phyloP scores from a whole-genome alignment of 768 basidiomycete genomes.

The Erythrobasidium yunnanense region DNA sequence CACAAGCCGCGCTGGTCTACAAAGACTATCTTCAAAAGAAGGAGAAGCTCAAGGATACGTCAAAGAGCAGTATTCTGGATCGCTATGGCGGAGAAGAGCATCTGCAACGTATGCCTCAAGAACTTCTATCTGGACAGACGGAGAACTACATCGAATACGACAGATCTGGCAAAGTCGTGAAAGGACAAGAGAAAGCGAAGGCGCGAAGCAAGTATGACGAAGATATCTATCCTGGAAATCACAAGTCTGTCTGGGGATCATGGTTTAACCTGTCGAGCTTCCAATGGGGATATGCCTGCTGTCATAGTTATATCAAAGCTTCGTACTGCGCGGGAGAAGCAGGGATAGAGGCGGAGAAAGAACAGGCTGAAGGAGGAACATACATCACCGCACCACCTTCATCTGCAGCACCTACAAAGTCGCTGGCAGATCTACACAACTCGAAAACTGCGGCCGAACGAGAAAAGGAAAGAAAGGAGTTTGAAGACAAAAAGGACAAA shows the following conservation, averaged over 20 bases:
- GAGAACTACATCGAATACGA: slow-evolving; percentile 98
- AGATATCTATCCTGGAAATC: slow-evolving; percentile 87
- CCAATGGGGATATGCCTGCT: slow-evolving; percentile 88
- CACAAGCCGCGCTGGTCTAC: slow-evolving; percentile 83
- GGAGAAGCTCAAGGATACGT: slow-evolving; percentile 75
- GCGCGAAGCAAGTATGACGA: slow-evolving; percentile 87
- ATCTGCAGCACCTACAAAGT: slow-evolving; percentile 21
- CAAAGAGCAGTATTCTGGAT: slow-evolving; percentile 75
- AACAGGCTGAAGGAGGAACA: slow-evolving; percentile 1
- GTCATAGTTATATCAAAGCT: slow-evolving; percentile 59
- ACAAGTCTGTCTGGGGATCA: slow-evolving; percentile 94
- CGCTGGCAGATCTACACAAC: slow-evolving; percentile 38
- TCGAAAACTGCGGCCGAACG: slow-evolving; percentile 29
- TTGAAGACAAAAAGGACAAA: slow-evolving; percentile 9
- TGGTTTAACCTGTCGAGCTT: slow-evolving; percentile 65
- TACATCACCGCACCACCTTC: slow-evolving; percentile 4
- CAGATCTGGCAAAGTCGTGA: slow-evolving; percentile 68
- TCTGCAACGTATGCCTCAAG: slow-evolving; percentile 75
- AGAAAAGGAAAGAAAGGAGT: slow-evolving; percentile 16
- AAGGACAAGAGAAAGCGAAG: slow-evolving; percentile 79
- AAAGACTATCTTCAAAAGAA: slow-evolving; percentile 85
- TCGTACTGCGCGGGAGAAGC: slow-evolving; percentile 34
- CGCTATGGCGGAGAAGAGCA: slow-evolving; percentile 93
- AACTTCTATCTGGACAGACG: slow-evolving; percentile 86
- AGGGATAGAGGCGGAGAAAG: slow-evolving; percentile 20